Base-by-base conservation (phyloP, 1,284 basidiomycete genomes). In the Austropuccinia psidii region DNA sequence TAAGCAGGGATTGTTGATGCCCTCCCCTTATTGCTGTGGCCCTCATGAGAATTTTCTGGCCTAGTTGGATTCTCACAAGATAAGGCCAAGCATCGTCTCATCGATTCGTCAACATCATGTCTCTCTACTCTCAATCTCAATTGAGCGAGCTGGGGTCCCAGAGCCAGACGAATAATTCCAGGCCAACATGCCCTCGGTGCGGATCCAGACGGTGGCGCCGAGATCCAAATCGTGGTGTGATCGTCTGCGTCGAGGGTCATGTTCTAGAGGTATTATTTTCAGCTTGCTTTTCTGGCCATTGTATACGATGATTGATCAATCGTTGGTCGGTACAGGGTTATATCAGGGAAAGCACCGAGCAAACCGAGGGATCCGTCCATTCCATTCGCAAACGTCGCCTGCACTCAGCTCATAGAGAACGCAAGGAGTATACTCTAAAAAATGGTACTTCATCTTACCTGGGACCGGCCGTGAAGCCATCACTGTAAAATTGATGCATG, bases 181-280 rank as follows among this genome's bases (percentile, higher is more conserved):
- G 15, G 47, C 43, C 21, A 15, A 68, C 67, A 24, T 77, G 77
- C 55, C 67, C 55, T 8, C 50, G 70, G 31, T 77, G 77, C 27
- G 77, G 77, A 29, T 75, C 74, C 5, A 54, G 72, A 33, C 55
- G 68, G 37, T 77, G 75, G 66, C 64, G 64, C 24, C 43, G 72
- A 17, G 75, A 77, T 31, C 37, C 55, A 24, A 62, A 62, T 29
- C 70, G 74, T 8, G 75, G 75, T 17, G 62, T 73, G 24, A 52
- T 77, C 5, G 74, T 76, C 31, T 77, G 77, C 52, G 43, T 33
- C 21, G 72, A 76, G 29, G 77, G 77, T 21, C 77, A 77, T 55
- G 77, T 77, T 19, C 69, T 77, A 29, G 74, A 77, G 54, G 76
- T 64, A n/a, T n/a, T 45, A 54, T 29, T 29, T 29, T 13, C 0